Evolutionary conservation across 345 rosid species (phyloP).

Genomic region (Sapria himalayana): DNA sequence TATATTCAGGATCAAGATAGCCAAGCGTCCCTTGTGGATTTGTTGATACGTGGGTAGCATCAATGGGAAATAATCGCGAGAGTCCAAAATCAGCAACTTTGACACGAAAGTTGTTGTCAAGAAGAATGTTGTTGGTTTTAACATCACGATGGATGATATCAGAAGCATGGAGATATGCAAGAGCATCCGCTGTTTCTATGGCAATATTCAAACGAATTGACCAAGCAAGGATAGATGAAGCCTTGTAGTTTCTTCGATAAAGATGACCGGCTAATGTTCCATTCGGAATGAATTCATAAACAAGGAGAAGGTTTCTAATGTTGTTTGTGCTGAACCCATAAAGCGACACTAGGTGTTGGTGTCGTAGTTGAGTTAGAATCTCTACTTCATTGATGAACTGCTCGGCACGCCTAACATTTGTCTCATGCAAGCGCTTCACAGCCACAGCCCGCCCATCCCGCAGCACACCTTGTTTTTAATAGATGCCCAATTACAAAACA

Average conservation of each 20-base stretch:
- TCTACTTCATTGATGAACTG: conserved; percentile 76
- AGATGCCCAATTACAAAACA: too few relatives aligned
- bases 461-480: conserved; percentile 39
- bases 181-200: conserved; percentile 59
- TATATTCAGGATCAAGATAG: conserved; percentile 84
- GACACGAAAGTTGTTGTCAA: conserved; percentile 41
- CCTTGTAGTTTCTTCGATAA: conserved; percentile 39
- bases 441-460: conserved; percentile 68
- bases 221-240: conserved; percentile 45
- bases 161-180: conserved; percentile 66
- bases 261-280: conserved; percentile 84
- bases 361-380: conserved; percentile 47
- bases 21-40: conserved; percentile 96
- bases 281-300: conserved; percentile 58
- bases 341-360: conserved; percentile 47
- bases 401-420: conserved; percentile 48
- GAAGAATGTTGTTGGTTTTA: conserved; percentile 75
- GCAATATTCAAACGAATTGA: conserved; percentile 47
- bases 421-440: conserved; percentile 64
- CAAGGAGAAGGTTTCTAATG: conserved; percentile 54
- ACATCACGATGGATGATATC: conserved; percentile 75
- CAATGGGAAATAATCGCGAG: conserved; percentile 54
- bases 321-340: conserved; percentile 74
- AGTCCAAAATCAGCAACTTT: conserved; percentile 92
- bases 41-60: conserved; percentile 64